A percentile compares a stretch with the other conserved stretches of the same genome.
Evolutionary conservation across 352 stramenopile genomes (phyloP).

Genomic region (Phytopythium cucurbitacearum): DNA sequence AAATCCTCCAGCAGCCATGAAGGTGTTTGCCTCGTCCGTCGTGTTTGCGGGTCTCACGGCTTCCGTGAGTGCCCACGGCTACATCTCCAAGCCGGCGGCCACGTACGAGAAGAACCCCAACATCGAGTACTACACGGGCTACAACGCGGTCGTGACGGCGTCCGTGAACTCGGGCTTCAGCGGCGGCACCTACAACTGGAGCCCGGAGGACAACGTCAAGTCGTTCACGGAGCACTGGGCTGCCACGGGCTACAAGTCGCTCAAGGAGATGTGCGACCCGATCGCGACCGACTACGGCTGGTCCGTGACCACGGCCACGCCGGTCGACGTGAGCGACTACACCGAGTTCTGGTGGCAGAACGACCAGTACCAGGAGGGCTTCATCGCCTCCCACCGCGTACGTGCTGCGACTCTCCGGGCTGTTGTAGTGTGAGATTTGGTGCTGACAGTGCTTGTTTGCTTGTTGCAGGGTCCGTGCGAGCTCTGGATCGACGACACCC

Average conservation of each 20-base stretch:
- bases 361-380: slow-evolving; percentile 32
- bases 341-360: slow-evolving; percentile 34
- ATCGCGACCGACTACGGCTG: slow-evolving; percentile 23
- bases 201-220: slow-evolving; percentile 25
- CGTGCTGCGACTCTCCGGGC: neutral
- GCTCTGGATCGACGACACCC: slow-evolving; percentile 40
- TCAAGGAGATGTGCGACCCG: slow-evolving; percentile 32
- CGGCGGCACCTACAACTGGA: slow-evolving; percentile 24
- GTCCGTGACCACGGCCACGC: slow-evolving; percentile 15
- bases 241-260: slow-evolving; percentile 22
- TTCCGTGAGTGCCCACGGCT: slow-evolving; percentile 12
- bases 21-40: neutral
- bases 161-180: slow-evolving; percentile 26
- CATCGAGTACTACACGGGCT: slow-evolving; percentile 13
- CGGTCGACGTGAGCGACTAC: slow-evolving; percentile 27
- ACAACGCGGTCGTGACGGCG: slow-evolving; percentile 16
- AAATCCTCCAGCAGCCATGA: slow-evolving; percentile 1
- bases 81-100: slow-evolving; percentile 18
- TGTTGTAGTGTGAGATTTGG: neutral
- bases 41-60: neutral
- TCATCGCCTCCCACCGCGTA: slow-evolving; percentile 37
- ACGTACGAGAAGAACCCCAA: slow-evolving; percentile 13
- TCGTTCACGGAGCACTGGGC: slow-evolving; percentile 24
- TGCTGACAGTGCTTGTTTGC: neutral
- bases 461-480: slow-evolving; percentile 34